Evolutionary conservation across 2,329 filamentous ascomycete species (phyloP), one percentile per base, ranked within the genome.

Genomic region (Myriosclerotinia duriaeana): DNA sequence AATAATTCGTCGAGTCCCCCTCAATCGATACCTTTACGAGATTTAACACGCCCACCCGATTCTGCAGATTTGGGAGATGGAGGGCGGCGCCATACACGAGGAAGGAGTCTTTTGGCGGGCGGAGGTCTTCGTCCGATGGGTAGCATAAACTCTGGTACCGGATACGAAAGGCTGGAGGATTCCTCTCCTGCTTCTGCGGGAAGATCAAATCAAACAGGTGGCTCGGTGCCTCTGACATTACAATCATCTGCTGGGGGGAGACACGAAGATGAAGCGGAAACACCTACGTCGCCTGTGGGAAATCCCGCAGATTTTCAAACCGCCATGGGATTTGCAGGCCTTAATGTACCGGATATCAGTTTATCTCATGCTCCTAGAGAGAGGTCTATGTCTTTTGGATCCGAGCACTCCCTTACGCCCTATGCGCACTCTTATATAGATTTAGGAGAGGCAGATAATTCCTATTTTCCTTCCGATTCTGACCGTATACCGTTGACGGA

Each of bases 11-110:
- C 83, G 38, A 78, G 79, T 55, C 76, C 78, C 67, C 80, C 82
- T 68, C 84, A 85, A 74, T 88, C 89, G 69, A 93, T 95, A 79
- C 90, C 89, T 68, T 81, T 94, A 67, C 88, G 88, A 77, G 85
- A 89, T 72, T 80, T 91, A 36, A 67, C 72, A 71, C 77, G 72
- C 15, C 75, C 75, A 59, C 73, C 76, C n/a, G 75, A 76, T 68
- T 71, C 72, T 17, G 68, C 66, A 36, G 71, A 74, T 55, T 38
- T 71, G 52, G 71, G 66, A 64, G 71, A 74, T 70, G 73, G 71
- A 58, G 67, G 58, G 42, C 68, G 67, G 44, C 68, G 72, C 53
- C 71, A 73, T 62, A 73, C 62, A n/a, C 71, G 76, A 17, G 74
- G 74, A 36, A 73, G 74, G 61, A 76, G 72, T 68, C 68, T 77